Conservation (phyloP, 2,329 filamentous ascomycete genomes). For the Seiridium cupressi region DNA sequence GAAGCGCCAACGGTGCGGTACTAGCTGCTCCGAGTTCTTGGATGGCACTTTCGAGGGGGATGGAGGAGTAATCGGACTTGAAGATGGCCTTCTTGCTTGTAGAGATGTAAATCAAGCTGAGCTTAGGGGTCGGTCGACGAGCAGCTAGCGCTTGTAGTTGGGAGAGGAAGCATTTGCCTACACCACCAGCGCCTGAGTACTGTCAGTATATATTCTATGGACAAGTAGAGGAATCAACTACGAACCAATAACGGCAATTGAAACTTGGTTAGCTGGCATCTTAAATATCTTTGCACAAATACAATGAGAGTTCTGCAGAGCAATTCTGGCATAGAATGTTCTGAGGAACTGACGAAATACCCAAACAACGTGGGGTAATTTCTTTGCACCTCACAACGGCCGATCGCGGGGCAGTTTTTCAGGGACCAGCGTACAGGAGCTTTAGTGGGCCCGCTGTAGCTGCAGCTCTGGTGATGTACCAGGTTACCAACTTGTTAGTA, state of each 20-base stretch:
- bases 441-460: neutral
- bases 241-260: constrained; percentile 48
- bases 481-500: neutral
- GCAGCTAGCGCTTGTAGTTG: constrained; percentile 71
- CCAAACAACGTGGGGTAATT: constrained; percentile 18
- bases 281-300: constrained; percentile 28
- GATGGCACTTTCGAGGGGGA: constrained; percentile 59
- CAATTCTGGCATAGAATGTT: too few species aligned
- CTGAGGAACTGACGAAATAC: constrained; percentile 1
- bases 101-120: constrained; percentile 80
- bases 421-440: neutral
- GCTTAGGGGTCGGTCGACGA: constrained; percentile 65
- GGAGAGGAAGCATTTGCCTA: constrained; percentile 85
- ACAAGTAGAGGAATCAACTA: neutral
- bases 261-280: constrained; percentile 41
- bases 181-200: constrained; percentile 76
- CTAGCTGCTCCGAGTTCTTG: constrained; percentile 63
- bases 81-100: constrained; percentile 83
- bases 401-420: constrained; percentile 26
- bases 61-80: constrained; percentile 67
- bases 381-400: constrained; percentile 9
- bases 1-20: constrained; percentile 63
- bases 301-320: too few species aligned
- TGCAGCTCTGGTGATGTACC: neutral
- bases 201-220: neutral